Percentiles rank a stretch among this genome's conserved stretches.
These are phyloP conservation scores for Pichia insulana DNA, from an alignment of 805 yeast species.

Conservation along the genomic window DNA sequence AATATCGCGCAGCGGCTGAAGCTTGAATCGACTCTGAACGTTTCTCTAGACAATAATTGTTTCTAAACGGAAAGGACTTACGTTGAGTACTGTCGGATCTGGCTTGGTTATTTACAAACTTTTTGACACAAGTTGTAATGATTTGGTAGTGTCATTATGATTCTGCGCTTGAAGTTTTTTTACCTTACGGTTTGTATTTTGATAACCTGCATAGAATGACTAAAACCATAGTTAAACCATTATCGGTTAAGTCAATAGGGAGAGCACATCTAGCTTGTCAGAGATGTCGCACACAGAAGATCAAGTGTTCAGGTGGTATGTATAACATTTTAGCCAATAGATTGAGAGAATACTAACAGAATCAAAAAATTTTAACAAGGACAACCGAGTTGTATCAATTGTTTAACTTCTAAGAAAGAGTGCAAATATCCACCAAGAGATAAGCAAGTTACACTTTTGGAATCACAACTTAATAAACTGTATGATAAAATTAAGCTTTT, in stretches of 20 bases:
- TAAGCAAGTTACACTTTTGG: constrained; percentile 16
- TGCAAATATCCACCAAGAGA: constrained; percentile 17
- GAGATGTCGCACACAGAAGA: constrained; percentile 38
- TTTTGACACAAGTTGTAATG: too few relatives aligned
- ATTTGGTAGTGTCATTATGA: too few relatives aligned
- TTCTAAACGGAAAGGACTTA: too few relatives aligned
- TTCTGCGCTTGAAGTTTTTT: too few relatives aligned
- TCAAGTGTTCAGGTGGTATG: constrained; percentile 35
- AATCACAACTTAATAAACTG: constrained; percentile 14
- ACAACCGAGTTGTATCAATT: constrained; percentile 14
- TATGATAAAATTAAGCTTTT: constrained; percentile 11
- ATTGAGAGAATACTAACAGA: neutral
- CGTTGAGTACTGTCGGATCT: too few relatives aligned
- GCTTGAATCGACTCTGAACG: too few relatives aligned
- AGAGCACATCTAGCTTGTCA: constrained; percentile 32
- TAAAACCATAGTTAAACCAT: constrained; percentile 1
- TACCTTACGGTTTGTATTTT: too few relatives aligned
- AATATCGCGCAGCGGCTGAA: too few relatives aligned
- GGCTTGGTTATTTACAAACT: too few relatives aligned
- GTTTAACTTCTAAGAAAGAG: constrained; percentile 11
- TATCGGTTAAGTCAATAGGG: constrained; percentile 10
- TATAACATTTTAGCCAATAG: neutral
- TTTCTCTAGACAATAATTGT: too few relatives aligned
- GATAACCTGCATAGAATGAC: neutral
- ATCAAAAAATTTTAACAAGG: neutral